A percentile compares a stretch with the other conserved stretches of the same genome.
Evolutionary conservation across 306 rosid genomes (phyloP).

Genomic region (Notholithocarpus densiflorus): DNA sequence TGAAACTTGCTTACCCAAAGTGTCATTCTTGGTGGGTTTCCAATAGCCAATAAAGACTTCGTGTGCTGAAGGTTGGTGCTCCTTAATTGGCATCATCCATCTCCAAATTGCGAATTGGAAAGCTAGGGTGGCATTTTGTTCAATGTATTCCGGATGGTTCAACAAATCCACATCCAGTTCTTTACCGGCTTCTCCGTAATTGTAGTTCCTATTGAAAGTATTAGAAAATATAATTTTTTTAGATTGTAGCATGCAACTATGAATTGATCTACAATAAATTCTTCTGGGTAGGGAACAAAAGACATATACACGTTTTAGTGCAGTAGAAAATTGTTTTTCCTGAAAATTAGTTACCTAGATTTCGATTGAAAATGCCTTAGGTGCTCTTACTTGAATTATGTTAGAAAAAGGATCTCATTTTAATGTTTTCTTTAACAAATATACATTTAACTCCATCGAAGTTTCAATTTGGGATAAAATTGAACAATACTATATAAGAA

Average conservation of each 20-base stretch:
- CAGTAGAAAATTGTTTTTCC: too few species aligned
- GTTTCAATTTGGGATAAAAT: too few species aligned
- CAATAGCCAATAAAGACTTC: constrained; percentile 72
- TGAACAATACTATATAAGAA: too few species aligned
- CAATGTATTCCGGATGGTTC: constrained; percentile 85
- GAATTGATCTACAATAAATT: not conserved
- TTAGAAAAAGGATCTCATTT: too few species aligned
- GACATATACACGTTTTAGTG: too few species aligned
- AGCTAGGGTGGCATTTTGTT: constrained; percentile 91
- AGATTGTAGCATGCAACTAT: not conserved
- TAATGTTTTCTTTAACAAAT: too few species aligned
- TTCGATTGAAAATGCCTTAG: too few species aligned
- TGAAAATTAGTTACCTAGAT: too few species aligned
- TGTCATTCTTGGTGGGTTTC: constrained; percentile 94
- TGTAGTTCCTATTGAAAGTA: constrained; percentile 71
- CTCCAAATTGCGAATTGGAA: constrained; percentile 87
- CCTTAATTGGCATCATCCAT: constrained; percentile 63
- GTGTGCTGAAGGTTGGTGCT: constrained; percentile 52
- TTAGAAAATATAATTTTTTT: constrained; percentile 7
- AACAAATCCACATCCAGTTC: constrained; percentile 72
- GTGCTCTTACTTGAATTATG: too few species aligned
- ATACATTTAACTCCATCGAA: too few species aligned
- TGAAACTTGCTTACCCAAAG: constrained; percentile 56
- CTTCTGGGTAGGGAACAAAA: not conserved
- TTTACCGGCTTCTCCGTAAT: constrained; percentile 75